A percentile compares a stretch with the other conserved stretches of the same genome.
phyloP scores from a whole-genome alignment of 163 green algal species.

The Chlamydomonas reinhardtii region DNA sequence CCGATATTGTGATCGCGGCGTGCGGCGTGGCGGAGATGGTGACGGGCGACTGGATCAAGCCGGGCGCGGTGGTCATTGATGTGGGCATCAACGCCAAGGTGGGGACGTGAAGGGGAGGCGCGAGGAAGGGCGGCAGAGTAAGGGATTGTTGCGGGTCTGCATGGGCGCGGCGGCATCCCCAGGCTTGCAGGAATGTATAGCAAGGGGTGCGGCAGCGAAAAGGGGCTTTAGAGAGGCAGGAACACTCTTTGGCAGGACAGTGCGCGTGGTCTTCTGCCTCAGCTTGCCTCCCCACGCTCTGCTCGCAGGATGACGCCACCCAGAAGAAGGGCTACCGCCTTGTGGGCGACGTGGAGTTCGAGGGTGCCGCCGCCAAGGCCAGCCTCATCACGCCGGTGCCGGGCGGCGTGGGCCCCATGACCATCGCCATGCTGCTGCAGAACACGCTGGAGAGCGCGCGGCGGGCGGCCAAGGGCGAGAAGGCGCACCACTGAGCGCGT shows the following conservation, averaged over 20 bases:
- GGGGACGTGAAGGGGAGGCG: no score
- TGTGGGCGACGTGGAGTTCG: conserved; percentile 74
- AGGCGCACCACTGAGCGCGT: not conserved
- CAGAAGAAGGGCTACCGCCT: conserved; percentile 78
- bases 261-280: no score
- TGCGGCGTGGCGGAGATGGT: conserved; percentile 91
- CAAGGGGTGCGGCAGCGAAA: no score
- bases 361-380: conserved; percentile 59
- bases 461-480: conserved; percentile 42
- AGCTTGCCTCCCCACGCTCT: no score
- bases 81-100: conserved; percentile 96
- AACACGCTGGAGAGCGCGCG: conserved; percentile 86
- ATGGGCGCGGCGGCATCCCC: no score
- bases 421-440: conserved; percentile 94
- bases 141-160: no score
- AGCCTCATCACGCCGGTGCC: conserved; percentile 87
- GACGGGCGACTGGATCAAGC: conserved; percentile 93
- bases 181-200: no score
- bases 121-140: no score
- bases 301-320: conserved; percentile 65
- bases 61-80: conserved; percentile 94
- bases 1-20: conserved; percentile 97
- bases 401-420: conserved; percentile 99
- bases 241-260: no score
- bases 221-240: no score